Evolutionary conservation across 2,329 filamentous ascomycete genomes (phyloP).

Genomic region (Aspergillus hortae): DNA sequence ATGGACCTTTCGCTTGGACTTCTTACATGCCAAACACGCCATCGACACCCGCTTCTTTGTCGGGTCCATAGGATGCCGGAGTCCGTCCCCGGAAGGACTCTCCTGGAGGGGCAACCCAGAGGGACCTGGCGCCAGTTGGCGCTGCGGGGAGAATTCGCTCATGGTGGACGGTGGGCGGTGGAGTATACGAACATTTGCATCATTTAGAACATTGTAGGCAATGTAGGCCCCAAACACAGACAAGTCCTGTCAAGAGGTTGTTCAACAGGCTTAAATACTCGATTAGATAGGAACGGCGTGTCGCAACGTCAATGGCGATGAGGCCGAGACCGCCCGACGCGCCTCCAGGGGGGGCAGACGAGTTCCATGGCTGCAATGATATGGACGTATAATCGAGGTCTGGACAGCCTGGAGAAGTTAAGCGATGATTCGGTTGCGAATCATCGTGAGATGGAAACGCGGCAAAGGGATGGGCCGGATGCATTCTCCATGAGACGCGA

Average conservation of each 20-base stretch:
- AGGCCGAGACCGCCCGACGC: too few species aligned
- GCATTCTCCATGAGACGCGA: background rate
- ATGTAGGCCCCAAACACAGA: background rate
- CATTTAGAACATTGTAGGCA: too few species aligned
- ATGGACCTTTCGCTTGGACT: conserved; percentile 36
- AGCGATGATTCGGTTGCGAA: background rate
- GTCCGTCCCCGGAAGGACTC: conserved; percentile 8
- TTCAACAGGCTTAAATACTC: too few species aligned
- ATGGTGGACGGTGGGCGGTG: conserved; percentile 8
- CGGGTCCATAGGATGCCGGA: conserved; percentile 4
- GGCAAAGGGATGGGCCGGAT: background rate
- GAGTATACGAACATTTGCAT: background rate
- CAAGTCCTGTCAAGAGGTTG: background rate
- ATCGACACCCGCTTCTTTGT: conserved; percentile 40
- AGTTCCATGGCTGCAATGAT: too few species aligned
- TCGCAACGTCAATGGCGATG: too few species aligned
- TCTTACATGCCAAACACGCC: conserved; percentile 39
- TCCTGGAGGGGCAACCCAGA: conserved; percentile 12
- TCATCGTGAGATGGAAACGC: background rate
- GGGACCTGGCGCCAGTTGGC: conserved; percentile 22
- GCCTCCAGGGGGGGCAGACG: too few species aligned
- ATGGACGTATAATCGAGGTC: too few species aligned
- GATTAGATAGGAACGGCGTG: too few species aligned
- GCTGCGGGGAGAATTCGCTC: conserved; percentile 18
- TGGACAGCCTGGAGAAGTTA: too few species aligned